These are phyloP conservation scores for Fragaria iinumae DNA, from an alignment of 306 rosid genomes.

Conservation along the genomic window DNA sequence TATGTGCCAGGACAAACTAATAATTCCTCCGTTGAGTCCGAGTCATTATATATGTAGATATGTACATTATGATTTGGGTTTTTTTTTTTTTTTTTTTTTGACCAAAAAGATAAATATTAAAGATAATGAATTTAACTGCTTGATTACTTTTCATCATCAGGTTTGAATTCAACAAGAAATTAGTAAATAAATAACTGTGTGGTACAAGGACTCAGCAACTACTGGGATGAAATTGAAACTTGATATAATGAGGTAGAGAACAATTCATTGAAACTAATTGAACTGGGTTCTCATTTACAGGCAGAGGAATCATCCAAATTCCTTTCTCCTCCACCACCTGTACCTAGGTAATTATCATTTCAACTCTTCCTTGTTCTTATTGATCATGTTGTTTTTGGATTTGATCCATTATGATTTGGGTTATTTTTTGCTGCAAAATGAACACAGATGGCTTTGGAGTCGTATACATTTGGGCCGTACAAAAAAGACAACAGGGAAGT, in stretches of 20 bases:
- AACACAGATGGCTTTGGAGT: conserved; percentile 55
- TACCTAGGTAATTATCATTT: neutral
- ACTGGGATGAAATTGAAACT: no score
- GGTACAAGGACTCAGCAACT: no score
- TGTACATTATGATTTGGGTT: no score
- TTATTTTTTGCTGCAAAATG: neutral
- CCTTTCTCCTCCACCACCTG: neutral
- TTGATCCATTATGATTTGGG: neutral
- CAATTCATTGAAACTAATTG: no score
- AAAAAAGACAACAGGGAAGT: conserved; percentile 65
- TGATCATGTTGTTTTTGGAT: neutral
- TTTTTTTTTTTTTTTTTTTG: no score
- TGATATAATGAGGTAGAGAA: no score
- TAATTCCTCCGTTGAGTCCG: no score
- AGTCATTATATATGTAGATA: no score
- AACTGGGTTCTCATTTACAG: neutral
- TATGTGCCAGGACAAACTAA: no score
- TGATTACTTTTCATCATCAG: neutral
- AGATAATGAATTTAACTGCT: neutral
- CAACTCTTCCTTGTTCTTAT: neutral
- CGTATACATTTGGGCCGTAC: conserved; percentile 64
- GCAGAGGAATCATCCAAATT: neutral
- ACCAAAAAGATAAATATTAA: no score
- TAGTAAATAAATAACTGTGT: no score
- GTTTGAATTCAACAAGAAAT: neutral